Base-by-base conservation (phyloP, 2,329 filamentous ascomycete genomes). In the Cordyceps militaris region DNA sequence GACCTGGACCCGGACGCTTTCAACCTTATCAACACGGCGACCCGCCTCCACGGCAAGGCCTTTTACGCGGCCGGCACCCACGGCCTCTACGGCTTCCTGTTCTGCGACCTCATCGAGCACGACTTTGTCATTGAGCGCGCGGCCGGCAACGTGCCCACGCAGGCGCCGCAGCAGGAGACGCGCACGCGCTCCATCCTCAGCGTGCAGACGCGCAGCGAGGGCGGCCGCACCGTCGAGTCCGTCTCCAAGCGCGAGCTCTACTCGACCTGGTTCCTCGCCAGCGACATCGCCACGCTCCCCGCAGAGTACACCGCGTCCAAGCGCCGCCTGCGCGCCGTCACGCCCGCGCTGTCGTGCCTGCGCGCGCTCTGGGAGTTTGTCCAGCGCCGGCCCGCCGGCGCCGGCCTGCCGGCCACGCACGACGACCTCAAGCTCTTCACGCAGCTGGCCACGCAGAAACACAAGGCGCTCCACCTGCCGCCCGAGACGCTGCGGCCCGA, bases 241-340 rank as follows among this genome's bases (percentile, higher is more conserved):
- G 91, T 99, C 59, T 94, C 88, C 54, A 97, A 97, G 76, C 84
- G 88, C 62, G 94, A 99, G 69, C 77, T 87, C 1, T 99, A 97
- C 76, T 91, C 89, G 3, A 92, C 92, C 1, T 87, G 95, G 72
- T 81, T 90, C 62, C 82, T 96, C n/a, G 89, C 89, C 60, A 93
- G 80, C 55, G 82, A 95, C 69, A 84, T 85, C 10, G 90, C 90
- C 9, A 81, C 82, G 9, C 80, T 99, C 13, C 79, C 82, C 0
- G 78, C 81, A 2, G 88, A 93, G 43, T 88, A 91, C 64, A 66
- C 67, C 24, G 84, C 80, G 61, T 87, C 84, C 58, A 80, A 82
- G 55, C 83, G 90, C 56, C 85, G 88, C 24, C 79, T 86, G 58
- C 83, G 82, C 66, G 84, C 85, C 62, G 90, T 97, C n/a, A 87